These are phyloP conservation scores for Endoconidiophora laricicola DNA, from an alignment of 2,329 filamentous ascomycete genomes.

Conservation along the genomic window DNA sequence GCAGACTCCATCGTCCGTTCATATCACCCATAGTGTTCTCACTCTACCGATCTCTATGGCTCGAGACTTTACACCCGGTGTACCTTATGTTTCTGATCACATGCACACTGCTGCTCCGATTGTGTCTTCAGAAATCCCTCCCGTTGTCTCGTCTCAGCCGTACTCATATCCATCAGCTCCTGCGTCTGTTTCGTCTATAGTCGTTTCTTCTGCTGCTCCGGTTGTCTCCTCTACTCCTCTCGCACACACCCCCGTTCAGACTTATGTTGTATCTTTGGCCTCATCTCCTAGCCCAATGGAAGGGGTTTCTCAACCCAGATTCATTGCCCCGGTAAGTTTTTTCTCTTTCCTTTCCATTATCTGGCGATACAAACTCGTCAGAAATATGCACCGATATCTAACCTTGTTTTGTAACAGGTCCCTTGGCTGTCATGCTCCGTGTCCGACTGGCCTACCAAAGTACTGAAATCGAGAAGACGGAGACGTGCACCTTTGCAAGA, in stretches of 20 bases:
- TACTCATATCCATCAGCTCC: constrained; percentile 4
- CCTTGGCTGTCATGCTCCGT: constrained; percentile 41
- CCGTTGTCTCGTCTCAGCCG: constrained; percentile 11
- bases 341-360: not conserved
- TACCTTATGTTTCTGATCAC: constrained; percentile 5
- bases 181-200: constrained; percentile 6
- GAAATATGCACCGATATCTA: too few species aligned
- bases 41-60: constrained; percentile 10
- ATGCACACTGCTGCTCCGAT: not conserved
- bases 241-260: not conserved
- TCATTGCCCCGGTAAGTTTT: constrained; percentile 1
- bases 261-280: not conserved
- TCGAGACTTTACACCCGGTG: constrained; percentile 11
- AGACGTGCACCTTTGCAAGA: constrained; percentile 6
- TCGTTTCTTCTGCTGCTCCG: constrained; percentile 1
- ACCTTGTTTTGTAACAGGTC: constrained; percentile 23
- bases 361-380: too few species aligned
- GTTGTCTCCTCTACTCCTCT: constrained; percentile 1
- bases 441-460: constrained; percentile 30
- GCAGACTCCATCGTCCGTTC: constrained; percentile 37
- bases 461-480: constrained; percentile 17
- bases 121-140: constrained; percentile 6
- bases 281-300: not conserved
- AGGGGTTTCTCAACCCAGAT: not conserved
- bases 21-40: constrained; percentile 18